Evolutionary conservation across 768 basidiomycete genomes (phyloP).

Genomic region (Obba rivulosa): DNA sequence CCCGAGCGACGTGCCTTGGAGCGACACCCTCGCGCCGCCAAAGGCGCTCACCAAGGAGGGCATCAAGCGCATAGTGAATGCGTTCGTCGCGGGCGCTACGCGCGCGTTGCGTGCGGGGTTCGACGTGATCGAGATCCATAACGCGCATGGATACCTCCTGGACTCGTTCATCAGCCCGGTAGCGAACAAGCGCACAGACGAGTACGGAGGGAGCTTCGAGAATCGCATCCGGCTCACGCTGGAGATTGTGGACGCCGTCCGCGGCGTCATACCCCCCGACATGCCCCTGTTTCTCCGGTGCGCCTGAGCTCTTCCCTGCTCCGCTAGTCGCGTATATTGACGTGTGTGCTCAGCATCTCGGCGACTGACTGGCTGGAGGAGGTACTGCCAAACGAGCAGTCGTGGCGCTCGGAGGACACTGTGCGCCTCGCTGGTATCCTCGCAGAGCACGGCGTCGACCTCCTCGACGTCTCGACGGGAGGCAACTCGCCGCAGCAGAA

Average conservation of each 20-base stretch:
- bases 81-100: slow-evolving; percentile 47
- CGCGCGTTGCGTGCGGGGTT: slow-evolving; percentile 52
- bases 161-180: slow-evolving; percentile 32
- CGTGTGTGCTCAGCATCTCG: slow-evolving; percentile 41
- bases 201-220: slow-evolving; percentile 44
- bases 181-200: slow-evolving; percentile 38
- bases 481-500: slow-evolving; percentile 46
- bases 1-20: slow-evolving; percentile 46
- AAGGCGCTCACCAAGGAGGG: slow-evolving; percentile 52
- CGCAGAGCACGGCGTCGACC: slow-evolving; percentile 61
- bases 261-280: slow-evolving; percentile 49
- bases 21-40: slow-evolving; percentile 42
- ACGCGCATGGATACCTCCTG: slow-evolving; percentile 22
- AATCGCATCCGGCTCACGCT: slow-evolving; percentile 51
- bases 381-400: slow-evolving; percentile 49
- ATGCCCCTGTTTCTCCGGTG: slow-evolving; percentile 74
- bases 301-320: slow-evolving; percentile 2
- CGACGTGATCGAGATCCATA: slow-evolving; percentile 23
- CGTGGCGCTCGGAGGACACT: slow-evolving; percentile 69
- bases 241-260: slow-evolving; percentile 59
- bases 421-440: slow-evolving; percentile 54
- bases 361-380: slow-evolving; percentile 73
- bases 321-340: neutral
- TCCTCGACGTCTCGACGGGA: slow-evolving; percentile 68
- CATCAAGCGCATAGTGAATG: slow-evolving; percentile 50